Percentiles rank a stretch among this genome's conserved stretches.
Evolutionary conservation across 139 green algal genomes (phyloP).

Genomic region (Chlorella vulgaris): DNA sequence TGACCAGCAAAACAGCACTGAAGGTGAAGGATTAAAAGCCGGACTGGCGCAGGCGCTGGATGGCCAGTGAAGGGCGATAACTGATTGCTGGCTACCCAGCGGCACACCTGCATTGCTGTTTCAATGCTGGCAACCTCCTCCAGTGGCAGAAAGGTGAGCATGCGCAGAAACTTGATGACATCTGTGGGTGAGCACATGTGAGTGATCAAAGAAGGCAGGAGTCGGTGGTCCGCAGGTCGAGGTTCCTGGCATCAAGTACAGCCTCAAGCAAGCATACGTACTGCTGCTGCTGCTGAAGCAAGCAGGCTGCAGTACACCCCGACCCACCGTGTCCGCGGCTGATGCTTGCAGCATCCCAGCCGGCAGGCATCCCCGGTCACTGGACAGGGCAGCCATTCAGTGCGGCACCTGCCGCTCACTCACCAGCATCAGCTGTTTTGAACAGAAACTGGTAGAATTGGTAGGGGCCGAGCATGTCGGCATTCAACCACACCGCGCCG

Average conservation of each 20-base stretch:
- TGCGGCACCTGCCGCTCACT: too few relatives aligned
- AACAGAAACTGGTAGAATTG: constrained; percentile 99
- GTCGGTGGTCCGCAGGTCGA: not conserved
- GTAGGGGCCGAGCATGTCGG: constrained; percentile 93
- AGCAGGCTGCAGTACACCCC: too few relatives aligned
- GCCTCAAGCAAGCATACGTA: too few relatives aligned
- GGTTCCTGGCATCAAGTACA: not conserved
- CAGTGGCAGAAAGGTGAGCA: constrained; percentile 95
- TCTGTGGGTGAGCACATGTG: constrained; percentile 1
- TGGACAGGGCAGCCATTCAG: too few relatives aligned
- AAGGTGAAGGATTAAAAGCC: too few relatives aligned
- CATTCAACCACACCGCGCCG: constrained; percentile 77
- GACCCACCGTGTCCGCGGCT: too few relatives aligned
- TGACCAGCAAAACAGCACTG: too few relatives aligned
- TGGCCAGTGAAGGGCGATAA: too few relatives aligned
- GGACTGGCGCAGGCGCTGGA: too few relatives aligned
- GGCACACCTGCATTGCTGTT: constrained; percentile 55
- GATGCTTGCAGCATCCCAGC: too few relatives aligned
- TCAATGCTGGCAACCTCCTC: constrained; percentile 77
- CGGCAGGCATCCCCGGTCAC: too few relatives aligned
- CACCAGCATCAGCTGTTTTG: constrained; percentile 42
- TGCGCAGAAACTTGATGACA: constrained; percentile 79
- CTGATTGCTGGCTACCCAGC: not conserved
- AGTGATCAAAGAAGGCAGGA: not conserved
- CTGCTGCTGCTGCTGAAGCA: too few relatives aligned